phyloP scores from a whole-genome alignment of 2,329 filamentous ascomycete species.

The Amphichorda felina region DNA sequence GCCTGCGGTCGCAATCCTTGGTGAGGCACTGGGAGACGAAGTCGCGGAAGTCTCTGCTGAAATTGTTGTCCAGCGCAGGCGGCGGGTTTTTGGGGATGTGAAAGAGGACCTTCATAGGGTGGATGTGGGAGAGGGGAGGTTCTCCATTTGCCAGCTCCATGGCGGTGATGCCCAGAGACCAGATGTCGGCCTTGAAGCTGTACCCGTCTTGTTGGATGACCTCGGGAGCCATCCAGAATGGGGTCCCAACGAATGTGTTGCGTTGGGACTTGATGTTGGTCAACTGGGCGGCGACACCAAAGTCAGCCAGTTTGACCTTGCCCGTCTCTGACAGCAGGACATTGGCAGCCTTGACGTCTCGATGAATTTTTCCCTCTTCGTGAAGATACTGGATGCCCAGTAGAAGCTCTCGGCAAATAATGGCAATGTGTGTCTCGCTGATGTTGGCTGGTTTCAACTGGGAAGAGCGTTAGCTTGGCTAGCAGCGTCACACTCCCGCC shows the following conservation, averaged over 20 bases:
- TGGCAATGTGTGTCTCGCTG: constrained; percentile 80
- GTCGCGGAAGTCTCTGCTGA: constrained; percentile 86
- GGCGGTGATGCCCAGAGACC: constrained; percentile 85
- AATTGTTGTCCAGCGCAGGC: constrained; percentile 73
- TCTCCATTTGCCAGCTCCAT: constrained; percentile 84
- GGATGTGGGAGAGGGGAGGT: constrained; percentile 73
- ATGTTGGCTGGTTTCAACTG: constrained; percentile 86
- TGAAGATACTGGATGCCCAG: constrained; percentile 88
- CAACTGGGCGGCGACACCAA: constrained; percentile 91
- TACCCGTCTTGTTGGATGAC: constrained; percentile 78
- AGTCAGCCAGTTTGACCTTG: constrained; percentile 92
- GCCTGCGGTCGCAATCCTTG: constrained; percentile 78
- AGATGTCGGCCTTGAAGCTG: constrained; percentile 87
- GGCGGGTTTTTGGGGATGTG: constrained; percentile 82
- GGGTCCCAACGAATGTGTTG: constrained; percentile 94
- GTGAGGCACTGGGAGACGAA: constrained; percentile 84
- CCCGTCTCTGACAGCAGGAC: constrained; percentile 83
- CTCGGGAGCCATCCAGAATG: constrained; percentile 95
- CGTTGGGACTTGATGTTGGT: constrained; percentile 96
- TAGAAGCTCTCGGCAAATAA: constrained; percentile 85
- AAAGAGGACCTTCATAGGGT: constrained; percentile 91
- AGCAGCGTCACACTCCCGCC: too few relatives aligned
- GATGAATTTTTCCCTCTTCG: constrained; percentile 86
- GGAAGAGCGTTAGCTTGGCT: constrained; percentile 14
- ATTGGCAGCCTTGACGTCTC: constrained; percentile 95